Conservation (phyloP, 495 filamentous ascomycete species). For the Thozetella sp. region DNA sequence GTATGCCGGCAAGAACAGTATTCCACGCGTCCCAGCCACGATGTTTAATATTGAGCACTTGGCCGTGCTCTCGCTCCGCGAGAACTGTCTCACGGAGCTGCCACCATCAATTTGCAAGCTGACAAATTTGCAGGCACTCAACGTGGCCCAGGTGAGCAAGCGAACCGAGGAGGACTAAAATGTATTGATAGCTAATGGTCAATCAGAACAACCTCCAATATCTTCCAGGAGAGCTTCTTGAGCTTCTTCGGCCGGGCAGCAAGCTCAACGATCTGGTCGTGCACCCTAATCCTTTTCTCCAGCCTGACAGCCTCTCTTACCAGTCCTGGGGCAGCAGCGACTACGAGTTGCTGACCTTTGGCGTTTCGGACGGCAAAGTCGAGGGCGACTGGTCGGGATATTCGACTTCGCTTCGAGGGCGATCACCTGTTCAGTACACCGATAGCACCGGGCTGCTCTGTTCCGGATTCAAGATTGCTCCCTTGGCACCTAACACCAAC, state of each 20-base stretch:
- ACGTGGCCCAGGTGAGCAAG: conserved; percentile 48
- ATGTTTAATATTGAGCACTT: conserved; percentile 59
- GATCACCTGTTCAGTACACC: conserved; percentile 24
- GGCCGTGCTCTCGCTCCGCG: conserved; percentile 71
- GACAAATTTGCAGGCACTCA: conserved; percentile 64
- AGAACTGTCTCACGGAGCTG: conserved; percentile 66
- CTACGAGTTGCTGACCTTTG: conserved; percentile 15
- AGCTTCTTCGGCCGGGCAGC: conserved; percentile 47
- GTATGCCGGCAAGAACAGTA: conserved; percentile 64
- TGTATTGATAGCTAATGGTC: not conserved
- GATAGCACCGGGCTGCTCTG: conserved; percentile 5
- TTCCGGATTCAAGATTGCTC: conserved; percentile 14
- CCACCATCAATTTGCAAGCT: conserved; percentile 68
- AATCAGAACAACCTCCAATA: conserved; percentile 64
- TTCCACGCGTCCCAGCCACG: conserved; percentile 49
- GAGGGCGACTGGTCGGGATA: conserved; percentile 8
- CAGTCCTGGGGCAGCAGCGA: not conserved
- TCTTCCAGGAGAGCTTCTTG: conserved; percentile 73
- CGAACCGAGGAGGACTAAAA: not conserved
- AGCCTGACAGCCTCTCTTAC: conserved; percentile 17
- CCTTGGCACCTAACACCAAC: conserved; percentile 2
- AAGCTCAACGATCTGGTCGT: conserved; percentile 35
- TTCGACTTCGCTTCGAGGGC: conserved; percentile 14
- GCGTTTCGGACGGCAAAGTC: not conserved
- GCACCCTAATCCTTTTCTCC: conserved; percentile 51